phyloP scores from a whole-genome alignment of 2,329 filamentous ascomycete species.

The Gaeumannomyces tritici region DNA sequence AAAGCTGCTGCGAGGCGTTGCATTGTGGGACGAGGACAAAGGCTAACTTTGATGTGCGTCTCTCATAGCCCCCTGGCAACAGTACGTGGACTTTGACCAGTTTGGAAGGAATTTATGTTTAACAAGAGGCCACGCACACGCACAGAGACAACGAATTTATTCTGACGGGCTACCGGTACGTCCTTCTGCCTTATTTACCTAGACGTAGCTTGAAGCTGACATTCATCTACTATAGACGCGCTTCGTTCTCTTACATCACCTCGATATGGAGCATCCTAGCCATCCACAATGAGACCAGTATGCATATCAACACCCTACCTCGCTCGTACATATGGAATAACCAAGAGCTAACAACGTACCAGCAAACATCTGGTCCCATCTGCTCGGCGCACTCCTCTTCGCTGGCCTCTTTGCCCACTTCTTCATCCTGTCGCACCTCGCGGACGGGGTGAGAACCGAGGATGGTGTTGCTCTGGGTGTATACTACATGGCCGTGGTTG shows the following conservation, averaged over 20 bases:
- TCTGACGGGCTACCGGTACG: not conserved
- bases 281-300: conserved; percentile 1
- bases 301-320: not conserved
- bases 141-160: conserved; percentile 4
- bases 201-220: not conserved
- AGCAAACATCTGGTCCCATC: conserved; percentile 20
- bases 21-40: not conserved
- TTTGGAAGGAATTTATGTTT: not conserved
- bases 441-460: not conserved
- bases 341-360: not conserved
- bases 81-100: not conserved
- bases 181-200: too few species aligned
- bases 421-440: conserved; percentile 2
- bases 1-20: not conserved
- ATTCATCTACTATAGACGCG: not conserved
- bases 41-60: not conserved
- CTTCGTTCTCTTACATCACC: conserved; percentile 1
- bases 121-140: not conserved
- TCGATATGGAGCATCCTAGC: not conserved
- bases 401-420: conserved; percentile 9
- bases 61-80: not conserved
- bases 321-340: too few species aligned
- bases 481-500: conserved; percentile 15
- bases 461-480: conserved; percentile 11
- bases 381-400: conserved; percentile 15